Percentiles rank a stretch among this genome's conserved stretches.
phyloP scores from a whole-genome alignment of 2,329 filamentous ascomycete genomes.

The Curvularia verruculosa region DNA sequence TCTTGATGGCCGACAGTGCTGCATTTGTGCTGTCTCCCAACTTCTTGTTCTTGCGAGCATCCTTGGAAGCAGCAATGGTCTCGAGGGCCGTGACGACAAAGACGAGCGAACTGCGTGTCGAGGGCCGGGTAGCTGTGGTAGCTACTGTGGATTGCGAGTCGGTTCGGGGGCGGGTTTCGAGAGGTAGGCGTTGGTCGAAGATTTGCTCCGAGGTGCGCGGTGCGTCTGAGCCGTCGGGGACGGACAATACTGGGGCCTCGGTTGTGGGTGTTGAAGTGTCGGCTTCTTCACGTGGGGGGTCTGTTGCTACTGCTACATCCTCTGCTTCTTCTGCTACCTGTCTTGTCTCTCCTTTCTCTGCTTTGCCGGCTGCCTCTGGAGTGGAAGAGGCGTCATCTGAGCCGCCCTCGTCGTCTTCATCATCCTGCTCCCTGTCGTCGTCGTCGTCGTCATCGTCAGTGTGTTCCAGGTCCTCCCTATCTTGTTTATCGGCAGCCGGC shows the following conservation, averaged over 20 bases:
- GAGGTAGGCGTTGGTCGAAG: constrained; percentile 42
- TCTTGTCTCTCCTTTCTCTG: too few species aligned
- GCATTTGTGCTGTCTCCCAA: constrained; percentile 80
- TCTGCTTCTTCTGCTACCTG: background rate
- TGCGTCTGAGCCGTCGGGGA: constrained; percentile 36
- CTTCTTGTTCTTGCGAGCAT: constrained; percentile 85
- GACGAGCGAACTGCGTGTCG: constrained; percentile 88
- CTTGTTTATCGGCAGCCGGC: constrained; percentile 2
- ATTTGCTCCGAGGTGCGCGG: constrained; percentile 44
- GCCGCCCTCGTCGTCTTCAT: constrained; percentile 13
- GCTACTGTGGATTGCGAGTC: constrained; percentile 64
- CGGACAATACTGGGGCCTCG: constrained; percentile 31
- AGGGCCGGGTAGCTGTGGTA: constrained; percentile 59
- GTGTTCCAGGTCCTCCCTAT: constrained; percentile 20
- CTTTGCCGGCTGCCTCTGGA: constrained; percentile 12
- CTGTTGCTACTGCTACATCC: constrained; percentile 14
- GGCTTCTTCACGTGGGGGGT: constrained; percentile 22
- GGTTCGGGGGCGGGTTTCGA: constrained; percentile 56
- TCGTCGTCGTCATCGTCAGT: background rate
- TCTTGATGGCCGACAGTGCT: constrained; percentile 84
- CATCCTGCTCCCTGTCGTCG: background rate
- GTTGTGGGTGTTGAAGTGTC: constrained; percentile 29
- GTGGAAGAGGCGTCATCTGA: constrained; percentile 25
- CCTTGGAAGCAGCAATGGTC: constrained; percentile 87
- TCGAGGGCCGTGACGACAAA: constrained; percentile 95